phyloP scores from a whole-genome alignment of 192 early-diverging fungal genomes.

The Phlyctochytrium planicorne region DNA sequence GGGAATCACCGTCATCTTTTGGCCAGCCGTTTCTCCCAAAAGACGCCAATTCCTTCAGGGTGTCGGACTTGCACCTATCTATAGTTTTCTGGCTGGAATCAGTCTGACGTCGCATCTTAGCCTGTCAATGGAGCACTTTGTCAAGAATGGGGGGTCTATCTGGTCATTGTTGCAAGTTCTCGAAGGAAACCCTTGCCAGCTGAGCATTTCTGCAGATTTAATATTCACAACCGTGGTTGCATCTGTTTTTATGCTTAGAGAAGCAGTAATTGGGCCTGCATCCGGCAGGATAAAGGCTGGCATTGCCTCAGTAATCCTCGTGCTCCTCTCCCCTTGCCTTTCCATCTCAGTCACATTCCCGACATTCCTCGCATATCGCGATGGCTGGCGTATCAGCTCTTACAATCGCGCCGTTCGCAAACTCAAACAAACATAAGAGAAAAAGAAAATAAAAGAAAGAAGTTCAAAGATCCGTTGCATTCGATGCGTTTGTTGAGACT shows the following conservation, averaged over 20 bases:
- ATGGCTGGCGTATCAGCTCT: constrained; percentile 22
- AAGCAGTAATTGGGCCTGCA: constrained; percentile 6
- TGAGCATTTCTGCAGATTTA: constrained; percentile 24
- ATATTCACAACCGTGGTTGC: constrained; percentile 19
- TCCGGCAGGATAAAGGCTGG: not conserved
- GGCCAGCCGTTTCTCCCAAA: constrained; percentile 4
- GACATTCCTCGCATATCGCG: constrained; percentile 27
- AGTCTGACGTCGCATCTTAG: constrained; percentile 13
- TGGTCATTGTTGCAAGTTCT: not conserved
- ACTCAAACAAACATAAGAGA: no score
- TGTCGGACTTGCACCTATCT: constrained; percentile 6
- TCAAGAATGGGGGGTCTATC: not conserved
- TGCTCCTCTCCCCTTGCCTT: constrained; percentile 4
- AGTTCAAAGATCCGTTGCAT: no score
- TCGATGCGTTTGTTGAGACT: no score
- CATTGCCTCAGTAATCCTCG: not conserved
- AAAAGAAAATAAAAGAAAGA: no score
- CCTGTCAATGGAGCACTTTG: not conserved
- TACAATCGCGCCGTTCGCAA: no score
- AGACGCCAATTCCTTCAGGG: not conserved
- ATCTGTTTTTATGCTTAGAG: constrained; percentile 11
- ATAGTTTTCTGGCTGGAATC: constrained; percentile 17
- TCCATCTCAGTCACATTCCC: constrained; percentile 21
- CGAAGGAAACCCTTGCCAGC: constrained; percentile 18
- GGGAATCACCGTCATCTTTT: constrained; percentile 12